Conservation (phyloP, 208 protist genomes). For the Leishmania braziliensis region DNA sequence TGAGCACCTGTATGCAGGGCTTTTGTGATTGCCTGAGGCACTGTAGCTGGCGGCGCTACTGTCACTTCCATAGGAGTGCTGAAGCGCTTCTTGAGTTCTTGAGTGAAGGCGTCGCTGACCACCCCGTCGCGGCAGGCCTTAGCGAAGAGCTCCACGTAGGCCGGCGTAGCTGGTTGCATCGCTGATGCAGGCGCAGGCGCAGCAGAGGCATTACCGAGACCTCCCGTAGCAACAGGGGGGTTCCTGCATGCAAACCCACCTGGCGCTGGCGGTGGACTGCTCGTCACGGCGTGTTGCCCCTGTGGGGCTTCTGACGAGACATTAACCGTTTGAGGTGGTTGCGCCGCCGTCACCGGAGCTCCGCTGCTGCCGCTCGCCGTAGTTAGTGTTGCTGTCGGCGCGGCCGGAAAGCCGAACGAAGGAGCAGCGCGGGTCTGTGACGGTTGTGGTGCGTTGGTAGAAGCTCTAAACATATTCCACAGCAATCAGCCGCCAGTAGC, state of each 20-base stretch:
- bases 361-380: background rate
- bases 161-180: slow-evolving; percentile 7
- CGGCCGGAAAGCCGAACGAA: background rate
- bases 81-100: slow-evolving; percentile 56
- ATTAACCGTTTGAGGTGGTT: background rate
- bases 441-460: background rate
- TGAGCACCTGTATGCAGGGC: slow-evolving; percentile 8
- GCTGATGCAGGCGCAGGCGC: background rate
- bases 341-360: background rate
- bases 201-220: background rate
- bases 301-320: background rate
- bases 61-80: slow-evolving; percentile 39
- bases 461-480: background rate
- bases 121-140: slow-evolving; percentile 32
- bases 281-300: background rate
- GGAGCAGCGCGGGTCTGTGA: background rate
- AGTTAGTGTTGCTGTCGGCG: background rate
- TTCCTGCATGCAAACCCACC: background rate
- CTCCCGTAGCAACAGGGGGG: background rate
- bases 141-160: slow-evolving; percentile 29
- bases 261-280: background rate
- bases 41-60: slow-evolving; percentile 1
- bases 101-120: slow-evolving; percentile 30
- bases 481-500: background rate
- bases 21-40: background rate